Percentiles rank a stretch among this genome's conserved stretches.
These are phyloP conservation scores for Pleurotus pulmonarius DNA, from an alignment of 768 basidiomycete genomes.

Conservation along the genomic window DNA sequence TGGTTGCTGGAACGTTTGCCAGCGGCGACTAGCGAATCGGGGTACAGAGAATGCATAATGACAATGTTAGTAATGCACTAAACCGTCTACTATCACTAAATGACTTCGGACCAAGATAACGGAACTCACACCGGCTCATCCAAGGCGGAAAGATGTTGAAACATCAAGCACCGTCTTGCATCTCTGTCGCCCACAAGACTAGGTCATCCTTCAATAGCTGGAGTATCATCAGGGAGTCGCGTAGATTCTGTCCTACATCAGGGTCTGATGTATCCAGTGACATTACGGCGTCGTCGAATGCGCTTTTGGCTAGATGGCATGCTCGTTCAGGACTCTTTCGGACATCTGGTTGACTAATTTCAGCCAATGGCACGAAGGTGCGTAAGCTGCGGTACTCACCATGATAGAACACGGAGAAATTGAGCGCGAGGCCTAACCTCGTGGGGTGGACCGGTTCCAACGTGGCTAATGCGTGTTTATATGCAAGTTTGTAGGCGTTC, in stretches of 20 bases:
- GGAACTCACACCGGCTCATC: not conserved
- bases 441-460: slow-evolving; percentile 82
- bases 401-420: slow-evolving; percentile 94
- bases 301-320: slow-evolving; percentile 86
- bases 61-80: not conserved
- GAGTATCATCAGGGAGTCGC: slow-evolving; percentile 80
- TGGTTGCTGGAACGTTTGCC: slow-evolving; percentile 94
- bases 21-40: slow-evolving; percentile 25
- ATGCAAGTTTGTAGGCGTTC: slow-evolving; percentile 82
- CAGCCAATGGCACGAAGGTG: not conserved
- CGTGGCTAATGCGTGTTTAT: slow-evolving; percentile 74
- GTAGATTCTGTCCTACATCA: slow-evolving; percentile 34
- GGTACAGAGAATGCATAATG: slow-evolving; percentile 2
- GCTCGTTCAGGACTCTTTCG: slow-evolving; percentile 81
- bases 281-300: slow-evolving; percentile 85
- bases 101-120: not conserved
- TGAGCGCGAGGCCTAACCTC: slow-evolving; percentile 81
- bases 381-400: slow-evolving; percentile 22
- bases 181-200: slow-evolving; percentile 81
- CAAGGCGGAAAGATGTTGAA: not conserved
- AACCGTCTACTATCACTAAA: not conserved
- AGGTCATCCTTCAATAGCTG: slow-evolving; percentile 84
- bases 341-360: slow-evolving; percentile 46
- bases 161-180: slow-evolving; percentile 36
- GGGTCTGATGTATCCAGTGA: slow-evolving; percentile 47